Percentiles rank a stretch among this genome's conserved stretches.
Conservation (phyloP, 2,329 filamentous ascomycete species). For the Pseudogymnoascus sp. region DNA sequence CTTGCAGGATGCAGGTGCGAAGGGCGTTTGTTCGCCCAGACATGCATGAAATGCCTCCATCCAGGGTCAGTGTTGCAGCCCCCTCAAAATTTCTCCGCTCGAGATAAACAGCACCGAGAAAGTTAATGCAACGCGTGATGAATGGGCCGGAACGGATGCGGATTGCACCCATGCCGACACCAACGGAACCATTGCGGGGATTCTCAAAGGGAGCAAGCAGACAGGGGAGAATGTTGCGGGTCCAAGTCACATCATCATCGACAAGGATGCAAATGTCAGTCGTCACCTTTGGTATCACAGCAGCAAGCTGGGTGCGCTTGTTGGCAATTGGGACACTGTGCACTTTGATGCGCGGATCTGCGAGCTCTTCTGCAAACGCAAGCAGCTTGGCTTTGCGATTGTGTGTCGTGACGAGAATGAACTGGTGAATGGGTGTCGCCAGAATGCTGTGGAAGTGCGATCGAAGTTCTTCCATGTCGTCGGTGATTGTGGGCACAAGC, state of each 20-base stretch:
- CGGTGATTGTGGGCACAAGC: conserved; percentile 87
- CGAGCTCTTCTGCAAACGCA: conserved; percentile 52
- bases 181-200: conserved; percentile 71
- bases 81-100: conserved; percentile 91
- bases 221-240: conserved; percentile 73
- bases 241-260: conserved; percentile 89
- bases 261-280: conserved; percentile 82
- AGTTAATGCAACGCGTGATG: conserved; percentile 66
- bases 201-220: conserved; percentile 85
- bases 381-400: conserved; percentile 45
- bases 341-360: conserved; percentile 57
- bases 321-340: conserved; percentile 75
- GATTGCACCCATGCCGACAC: conserved; percentile 76
- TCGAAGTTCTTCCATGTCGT: conserved; percentile 73
- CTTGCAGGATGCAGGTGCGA: conserved; percentile 73
- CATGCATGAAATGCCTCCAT: conserved; percentile 86
- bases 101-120: conserved; percentile 80
- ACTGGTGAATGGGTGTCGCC: conserved; percentile 58
- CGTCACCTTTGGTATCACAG: conserved; percentile 72
- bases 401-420: conserved; percentile 82
- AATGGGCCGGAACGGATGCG: conserved; percentile 55
- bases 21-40: conserved; percentile 87
- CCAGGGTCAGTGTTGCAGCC: conserved; percentile 83
- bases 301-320: conserved; percentile 84
- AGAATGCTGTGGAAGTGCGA: conserved; percentile 73